These are phyloP conservation scores for Chytriomyces confervae DNA, from an alignment of 192 early-diverging fungal genomes.

Conservation along the genomic window DNA sequence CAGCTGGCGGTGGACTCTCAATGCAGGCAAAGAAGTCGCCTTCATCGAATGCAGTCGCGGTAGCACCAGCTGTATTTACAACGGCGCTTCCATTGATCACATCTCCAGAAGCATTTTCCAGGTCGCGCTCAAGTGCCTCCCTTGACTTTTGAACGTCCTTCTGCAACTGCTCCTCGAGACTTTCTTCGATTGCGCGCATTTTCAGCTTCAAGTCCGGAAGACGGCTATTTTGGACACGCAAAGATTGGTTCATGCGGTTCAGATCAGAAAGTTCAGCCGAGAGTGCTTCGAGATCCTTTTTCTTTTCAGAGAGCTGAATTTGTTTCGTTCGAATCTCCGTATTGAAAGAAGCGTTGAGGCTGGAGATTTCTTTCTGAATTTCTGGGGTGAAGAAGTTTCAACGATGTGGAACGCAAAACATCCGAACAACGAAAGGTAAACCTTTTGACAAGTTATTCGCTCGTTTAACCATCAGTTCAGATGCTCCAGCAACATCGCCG, in stretches of 20 bases:
- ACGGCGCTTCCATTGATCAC: neutral
- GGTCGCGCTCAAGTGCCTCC: conserved; percentile 17
- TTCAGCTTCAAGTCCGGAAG: conserved; percentile 50
- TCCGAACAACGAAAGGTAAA: neutral
- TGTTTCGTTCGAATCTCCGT: conserved; percentile 36
- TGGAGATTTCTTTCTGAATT: conserved; percentile 12
- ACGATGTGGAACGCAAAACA: too few relatives aligned
- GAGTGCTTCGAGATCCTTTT: conserved; percentile 44
- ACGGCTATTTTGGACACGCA: conserved; percentile 40
- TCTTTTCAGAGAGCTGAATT: conserved; percentile 41
- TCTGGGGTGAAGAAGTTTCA: neutral
- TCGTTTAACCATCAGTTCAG: conserved; percentile 1
- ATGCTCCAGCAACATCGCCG: neutral
- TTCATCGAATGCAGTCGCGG: neutral
- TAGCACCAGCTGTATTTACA: neutral
- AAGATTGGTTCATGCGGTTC: conserved; percentile 38
- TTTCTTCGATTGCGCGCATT: conserved; percentile 44
- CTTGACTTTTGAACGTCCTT: conserved; percentile 4
- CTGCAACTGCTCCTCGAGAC: conserved; percentile 44
- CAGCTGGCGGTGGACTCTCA: neutral
- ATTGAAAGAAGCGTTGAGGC: conserved; percentile 29
- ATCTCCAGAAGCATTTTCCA: neutral
- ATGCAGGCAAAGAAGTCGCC: neutral
- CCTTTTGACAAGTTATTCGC: conserved; percentile 21
- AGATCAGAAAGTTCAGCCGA: conserved; percentile 48